phyloP scores from a whole-genome alignment of 306 rosid species.

The Lupinus albus region DNA sequence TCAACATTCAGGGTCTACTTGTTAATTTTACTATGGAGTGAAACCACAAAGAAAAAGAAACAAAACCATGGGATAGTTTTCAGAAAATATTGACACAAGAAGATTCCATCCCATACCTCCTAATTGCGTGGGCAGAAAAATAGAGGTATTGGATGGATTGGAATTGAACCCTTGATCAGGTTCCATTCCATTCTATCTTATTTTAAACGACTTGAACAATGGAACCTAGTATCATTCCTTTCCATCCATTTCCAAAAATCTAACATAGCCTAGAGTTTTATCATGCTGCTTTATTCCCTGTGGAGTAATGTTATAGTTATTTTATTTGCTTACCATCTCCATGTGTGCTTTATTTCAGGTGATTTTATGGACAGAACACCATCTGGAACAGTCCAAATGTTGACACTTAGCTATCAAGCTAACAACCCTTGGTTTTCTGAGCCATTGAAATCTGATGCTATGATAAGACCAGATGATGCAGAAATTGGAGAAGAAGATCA shows the following conservation, averaged over 20 bases:
- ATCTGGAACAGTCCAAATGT: slow-evolving; percentile 51
- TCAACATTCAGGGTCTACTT: background rate
- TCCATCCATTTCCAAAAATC: background rate
- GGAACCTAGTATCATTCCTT: background rate
- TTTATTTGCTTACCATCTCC: background rate
- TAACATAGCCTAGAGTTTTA: background rate
- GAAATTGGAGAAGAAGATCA: slow-evolving; percentile 49
- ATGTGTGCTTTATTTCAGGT: slow-evolving; percentile 50
- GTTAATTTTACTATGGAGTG: too few relatives aligned
- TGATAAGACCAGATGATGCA: slow-evolving; percentile 51
- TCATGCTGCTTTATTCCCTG: background rate
- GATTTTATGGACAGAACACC: slow-evolving; percentile 59
- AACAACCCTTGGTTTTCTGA: slow-evolving; percentile 57
- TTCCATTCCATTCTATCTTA: too few relatives aligned
- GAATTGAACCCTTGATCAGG: too few relatives aligned
- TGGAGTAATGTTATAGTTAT: slow-evolving; percentile 6
- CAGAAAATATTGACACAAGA: too few relatives aligned
- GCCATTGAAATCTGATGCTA: slow-evolving; percentile 53
- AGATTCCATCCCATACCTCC: too few relatives aligned
- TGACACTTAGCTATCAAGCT: slow-evolving; percentile 58
- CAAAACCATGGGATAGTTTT: too few relatives aligned
- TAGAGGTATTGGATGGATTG: too few relatives aligned
- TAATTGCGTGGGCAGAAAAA: too few relatives aligned
- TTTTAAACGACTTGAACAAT: too few relatives aligned
- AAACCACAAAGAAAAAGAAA: too few relatives aligned